These are phyloP conservation scores for Pigoraptor vietnamica DNA, from an alignment of 78 protist genomes.

Conservation along the genomic window DNA sequence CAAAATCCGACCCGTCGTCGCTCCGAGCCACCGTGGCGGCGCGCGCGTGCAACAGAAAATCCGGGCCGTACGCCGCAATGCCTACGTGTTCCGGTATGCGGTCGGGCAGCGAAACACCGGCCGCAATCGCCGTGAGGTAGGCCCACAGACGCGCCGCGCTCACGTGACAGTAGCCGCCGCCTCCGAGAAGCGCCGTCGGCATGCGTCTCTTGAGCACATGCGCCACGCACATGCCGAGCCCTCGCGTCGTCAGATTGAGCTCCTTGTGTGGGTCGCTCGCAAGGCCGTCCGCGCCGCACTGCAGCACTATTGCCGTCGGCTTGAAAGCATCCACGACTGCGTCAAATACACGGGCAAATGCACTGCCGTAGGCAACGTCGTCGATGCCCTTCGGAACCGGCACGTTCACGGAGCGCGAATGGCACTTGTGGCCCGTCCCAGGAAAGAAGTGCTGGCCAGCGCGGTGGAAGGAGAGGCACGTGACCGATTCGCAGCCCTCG, in stretches of 20 bases:
- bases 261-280: conserved; percentile 96
- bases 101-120: background rate
- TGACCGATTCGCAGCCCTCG: conserved; percentile 85
- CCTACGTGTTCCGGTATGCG: background rate
- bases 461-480: conserved; percentile 95
- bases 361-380: conserved; percentile 71
- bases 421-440: conserved; percentile 42
- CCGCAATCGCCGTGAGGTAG: background rate
- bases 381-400: conserved; percentile 96
- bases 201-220: conserved; percentile 53
- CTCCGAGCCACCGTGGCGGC: background rate
- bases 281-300: conserved; percentile 96
- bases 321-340: conserved; percentile 45
- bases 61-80: background rate
- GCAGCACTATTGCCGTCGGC: conserved; percentile 82
- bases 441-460: conserved; percentile 94
- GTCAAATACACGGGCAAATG: conserved; percentile 74
- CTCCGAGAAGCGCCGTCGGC: conserved; percentile 96
- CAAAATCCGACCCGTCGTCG: background rate
- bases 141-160: conserved; percentile 95
- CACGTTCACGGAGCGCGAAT: conserved; percentile 81
- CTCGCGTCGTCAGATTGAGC: conserved; percentile 83
- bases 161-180: conserved; percentile 97
- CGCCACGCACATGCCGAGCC: conserved; percentile 78
- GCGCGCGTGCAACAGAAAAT: background rate